Evolutionary conservation across 345 rosid species (phyloP), one percentile per base, ranked within the genome.

Genomic region (Aegle marmelos): DNA sequence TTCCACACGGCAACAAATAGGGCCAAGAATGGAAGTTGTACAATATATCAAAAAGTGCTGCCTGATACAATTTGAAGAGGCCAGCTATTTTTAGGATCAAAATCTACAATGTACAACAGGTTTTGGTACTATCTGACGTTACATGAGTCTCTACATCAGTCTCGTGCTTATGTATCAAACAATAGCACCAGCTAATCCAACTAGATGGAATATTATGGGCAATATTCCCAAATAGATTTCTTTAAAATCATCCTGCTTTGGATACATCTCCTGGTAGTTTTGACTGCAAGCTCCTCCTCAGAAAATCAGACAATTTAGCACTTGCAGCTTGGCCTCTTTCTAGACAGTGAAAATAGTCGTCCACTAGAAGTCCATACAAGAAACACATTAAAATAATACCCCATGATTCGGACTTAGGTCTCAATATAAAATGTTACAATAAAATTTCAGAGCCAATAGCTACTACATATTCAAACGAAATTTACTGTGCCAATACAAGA

Each of bases 261-360:
- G 85, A 90, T 67, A 77, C 65, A 74, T 86, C 90, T 8, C 74
- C 82, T 53, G 90, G 87, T 41, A 82, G 83, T 70, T 85, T 91
- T 13, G 82, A 75, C 70, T 90, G 90, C 83, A 93, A 85, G 84
- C 81, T 90, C 93, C 91, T 87, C 81, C 99, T 83, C 8, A 93
- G 90, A 79, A 93, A 89, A 86, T 88, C 89, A 27, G 98, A 91
- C 88, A 93, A 77, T 78, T 88, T 91, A 58, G 84, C 81, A 28
- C 88, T 36, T 28, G 94, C 97, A 74, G 99, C 91, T 33, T 83
- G 88, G n/a, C 97, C 94, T 11, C 91, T 86, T 60, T 90, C 95
- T 27, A 92, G 78, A 78, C 96, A 91, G 17, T 82, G 80, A 79
- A 92, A 85, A 69, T 91, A 95, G 70, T 89, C 93, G 0, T 92